Evolutionary conservation across 306 rosid genomes (phyloP).

Genomic region (Begonia loranthoides): DNA sequence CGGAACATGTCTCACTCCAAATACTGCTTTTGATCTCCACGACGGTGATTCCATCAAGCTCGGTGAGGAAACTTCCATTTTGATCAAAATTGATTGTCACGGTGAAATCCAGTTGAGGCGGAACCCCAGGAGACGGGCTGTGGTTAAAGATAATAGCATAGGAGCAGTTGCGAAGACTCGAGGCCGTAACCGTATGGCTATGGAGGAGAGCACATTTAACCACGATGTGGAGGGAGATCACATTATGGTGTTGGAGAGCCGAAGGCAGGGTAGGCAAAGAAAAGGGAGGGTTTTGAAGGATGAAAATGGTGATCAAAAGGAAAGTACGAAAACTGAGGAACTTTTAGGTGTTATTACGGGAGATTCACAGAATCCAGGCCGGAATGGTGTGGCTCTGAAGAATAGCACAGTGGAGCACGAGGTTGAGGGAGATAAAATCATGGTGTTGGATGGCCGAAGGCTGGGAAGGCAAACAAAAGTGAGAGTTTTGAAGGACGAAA

Average conservation of each 20-base stretch:
- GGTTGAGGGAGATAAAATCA: constrained; percentile 5
- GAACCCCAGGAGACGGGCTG: constrained; percentile 38
- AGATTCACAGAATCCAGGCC: background rate
- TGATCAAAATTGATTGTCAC: constrained; percentile 14
- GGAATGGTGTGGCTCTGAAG: background rate
- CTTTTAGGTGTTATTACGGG: background rate
- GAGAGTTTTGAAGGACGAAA: constrained; percentile 14
- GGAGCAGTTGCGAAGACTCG: constrained; percentile 5
- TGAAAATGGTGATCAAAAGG: constrained; percentile 6
- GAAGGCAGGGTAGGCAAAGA: constrained; percentile 13
- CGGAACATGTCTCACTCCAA: constrained; percentile 19
- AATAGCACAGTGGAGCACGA: background rate
- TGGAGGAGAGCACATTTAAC: too few relatives aligned
- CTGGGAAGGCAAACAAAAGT: constrained; percentile 17
- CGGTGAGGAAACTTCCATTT: constrained; percentile 51
- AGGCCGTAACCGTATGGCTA: background rate
- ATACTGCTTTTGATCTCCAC: constrained; percentile 20
- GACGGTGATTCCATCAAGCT: constrained; percentile 43
- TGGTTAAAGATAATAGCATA: background rate
- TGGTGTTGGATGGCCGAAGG: constrained; percentile 3
- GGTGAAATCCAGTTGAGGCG: constrained; percentile 17
- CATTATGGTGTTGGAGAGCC: constrained; percentile 1
- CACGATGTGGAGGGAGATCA: background rate
- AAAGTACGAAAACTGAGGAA: background rate
- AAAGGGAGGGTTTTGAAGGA: constrained; percentile 17